These are phyloP conservation scores for Ophiostoma australiae DNA, from an alignment of 2,329 filamentous ascomycete genomes.

Conservation along the genomic window DNA sequence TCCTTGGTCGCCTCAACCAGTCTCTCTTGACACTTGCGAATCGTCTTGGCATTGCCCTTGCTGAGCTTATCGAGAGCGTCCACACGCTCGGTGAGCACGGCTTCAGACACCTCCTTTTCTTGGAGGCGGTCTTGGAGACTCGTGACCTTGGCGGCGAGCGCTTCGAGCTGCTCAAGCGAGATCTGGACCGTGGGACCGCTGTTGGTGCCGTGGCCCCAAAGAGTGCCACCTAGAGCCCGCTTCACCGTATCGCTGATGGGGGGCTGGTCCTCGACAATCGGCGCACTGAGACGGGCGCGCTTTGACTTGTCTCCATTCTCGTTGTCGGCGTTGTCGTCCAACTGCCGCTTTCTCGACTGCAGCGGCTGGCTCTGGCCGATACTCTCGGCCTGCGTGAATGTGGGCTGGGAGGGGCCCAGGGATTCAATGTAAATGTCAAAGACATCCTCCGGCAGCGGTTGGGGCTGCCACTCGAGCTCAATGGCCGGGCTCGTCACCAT, in stretches of 20 bases:
- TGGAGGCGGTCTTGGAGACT: conserved; percentile 37
- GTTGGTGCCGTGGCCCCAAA: neutral
- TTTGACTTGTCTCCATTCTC: conserved; percentile 30
- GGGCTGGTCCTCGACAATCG: conserved; percentile 18
- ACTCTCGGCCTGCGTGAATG: conserved; percentile 23
- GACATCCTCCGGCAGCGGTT: conserved; percentile 44
- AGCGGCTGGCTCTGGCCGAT: conserved; percentile 17
- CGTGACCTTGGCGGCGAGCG: conserved; percentile 31
- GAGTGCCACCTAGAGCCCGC: conserved; percentile 22
- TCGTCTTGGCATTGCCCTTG: conserved; percentile 43
- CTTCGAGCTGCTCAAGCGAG: conserved; percentile 33
- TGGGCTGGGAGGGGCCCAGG: conserved; percentile 22
- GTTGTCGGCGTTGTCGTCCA: conserved; percentile 21
- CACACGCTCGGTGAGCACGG: conserved; percentile 37
- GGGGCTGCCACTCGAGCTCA: conserved; percentile 45
- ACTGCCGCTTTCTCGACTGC: conserved; percentile 40
- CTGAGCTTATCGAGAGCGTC: conserved; percentile 43
- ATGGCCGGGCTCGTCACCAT: conserved; percentile 40
- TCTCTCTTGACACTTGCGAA: conserved; percentile 43
- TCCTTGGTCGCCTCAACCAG: conserved; percentile 50
- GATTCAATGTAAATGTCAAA: conserved; percentile 45
- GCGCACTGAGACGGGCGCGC: conserved; percentile 32
- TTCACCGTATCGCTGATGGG: conserved; percentile 23
- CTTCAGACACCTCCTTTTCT: conserved; percentile 31
- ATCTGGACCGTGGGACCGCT: conserved; percentile 29